These are phyloP conservation scores for Tricholoma sp. DNA, from an alignment of 768 basidiomycete species.

Conservation along the genomic window DNA sequence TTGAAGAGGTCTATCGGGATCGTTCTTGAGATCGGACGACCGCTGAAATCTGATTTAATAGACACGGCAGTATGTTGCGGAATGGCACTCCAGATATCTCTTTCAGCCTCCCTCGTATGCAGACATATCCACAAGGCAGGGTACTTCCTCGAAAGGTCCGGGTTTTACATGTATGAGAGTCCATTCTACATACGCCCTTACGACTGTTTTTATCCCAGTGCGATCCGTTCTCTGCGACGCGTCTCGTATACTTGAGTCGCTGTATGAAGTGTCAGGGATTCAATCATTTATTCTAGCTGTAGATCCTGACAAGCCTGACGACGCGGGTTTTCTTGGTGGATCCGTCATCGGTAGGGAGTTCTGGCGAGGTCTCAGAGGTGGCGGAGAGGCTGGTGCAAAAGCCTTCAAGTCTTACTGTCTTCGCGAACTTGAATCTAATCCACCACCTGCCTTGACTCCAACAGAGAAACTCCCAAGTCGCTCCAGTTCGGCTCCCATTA, in stretches of 20 bases:
- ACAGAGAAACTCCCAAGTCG: conserved; percentile 9
- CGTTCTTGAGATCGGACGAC: conserved; percentile 9
- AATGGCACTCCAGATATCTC: conserved; percentile 58
- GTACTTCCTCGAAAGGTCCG: conserved; percentile 17
- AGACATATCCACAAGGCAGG: conserved; percentile 6
- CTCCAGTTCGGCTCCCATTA: conserved; percentile 13
- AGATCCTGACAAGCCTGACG: conserved; percentile 40
- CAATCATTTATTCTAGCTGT: conserved; percentile 63
- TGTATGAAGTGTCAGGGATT: conserved; percentile 43
- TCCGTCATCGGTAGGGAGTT: conserved; percentile 57
- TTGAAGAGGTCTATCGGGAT: conserved; percentile 49
- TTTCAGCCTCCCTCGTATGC: conserved; percentile 27
- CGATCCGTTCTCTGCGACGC: conserved; percentile 41
- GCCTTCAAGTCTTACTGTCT: conserved; percentile 47
- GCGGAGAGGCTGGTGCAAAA: conserved; percentile 53
- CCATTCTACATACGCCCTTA: conserved; percentile 9
- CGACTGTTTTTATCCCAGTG: conserved; percentile 28
- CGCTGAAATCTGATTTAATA: conserved; percentile 23
- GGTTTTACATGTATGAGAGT: conserved; percentile 7
- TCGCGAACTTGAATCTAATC: conserved; percentile 19
- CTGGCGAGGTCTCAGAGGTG: conserved; percentile 56
- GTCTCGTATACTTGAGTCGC: conserved; percentile 50
- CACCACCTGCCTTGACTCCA: conserved; percentile 5
- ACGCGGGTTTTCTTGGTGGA: conserved; percentile 61
- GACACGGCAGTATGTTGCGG: conserved; percentile 52